Evolutionary conservation across 2,329 filamentous ascomycete species (phyloP), one percentile per base, ranked within the genome.

Genomic region (Raffaelea ambrosiae): DNA sequence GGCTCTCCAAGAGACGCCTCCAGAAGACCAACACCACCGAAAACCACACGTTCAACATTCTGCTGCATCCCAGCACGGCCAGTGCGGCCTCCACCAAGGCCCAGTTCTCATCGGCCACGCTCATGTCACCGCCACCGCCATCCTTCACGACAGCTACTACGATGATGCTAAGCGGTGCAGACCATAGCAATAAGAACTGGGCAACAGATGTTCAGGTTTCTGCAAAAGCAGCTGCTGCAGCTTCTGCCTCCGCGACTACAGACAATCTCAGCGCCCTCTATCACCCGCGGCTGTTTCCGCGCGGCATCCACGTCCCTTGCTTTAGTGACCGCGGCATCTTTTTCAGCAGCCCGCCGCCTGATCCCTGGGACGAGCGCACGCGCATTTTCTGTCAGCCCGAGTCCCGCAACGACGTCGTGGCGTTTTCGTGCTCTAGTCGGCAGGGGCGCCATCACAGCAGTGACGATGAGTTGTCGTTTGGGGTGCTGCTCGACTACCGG

Each of bases 321-420:
- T 46, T 52, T 3, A 19, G 7, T 19, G 47, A 49, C 21, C 48
- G 48, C 43, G 16, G 14, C 22, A 48, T 52, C 20, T n/a, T 19
- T 2, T 47, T 44, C 5, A 20, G 31, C 18, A 33, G 16, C 14
- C 29, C 47, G 4, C 36, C 43, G 8, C 46, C 44, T 11, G 22
- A 40, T 21, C n/a, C 36, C 1, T 52, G 48, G 48, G 51, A 52
- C 43, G 48, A 44, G 16, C 46, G 46, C 16, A 46, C 48, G 31
- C 48, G 51, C 36, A 48, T 52, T 9, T 45, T 42, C 5, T 50
- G 51, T 46, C 22, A 43, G 48, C 51, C 51, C 16, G 48, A 44
- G 22, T 50, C 48, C 20, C 35, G 33, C 11, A 23, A 36, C 33
- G 48, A 50, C n/a, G 43, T 50, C 2, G 38, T 52, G 0, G 43